A percentile compares a stretch with the other conserved stretches of the same genome.
Evolutionary conservation across 208 protist genomes (phyloP).

Genomic region (Acanthamoeba triangularis): DNA sequence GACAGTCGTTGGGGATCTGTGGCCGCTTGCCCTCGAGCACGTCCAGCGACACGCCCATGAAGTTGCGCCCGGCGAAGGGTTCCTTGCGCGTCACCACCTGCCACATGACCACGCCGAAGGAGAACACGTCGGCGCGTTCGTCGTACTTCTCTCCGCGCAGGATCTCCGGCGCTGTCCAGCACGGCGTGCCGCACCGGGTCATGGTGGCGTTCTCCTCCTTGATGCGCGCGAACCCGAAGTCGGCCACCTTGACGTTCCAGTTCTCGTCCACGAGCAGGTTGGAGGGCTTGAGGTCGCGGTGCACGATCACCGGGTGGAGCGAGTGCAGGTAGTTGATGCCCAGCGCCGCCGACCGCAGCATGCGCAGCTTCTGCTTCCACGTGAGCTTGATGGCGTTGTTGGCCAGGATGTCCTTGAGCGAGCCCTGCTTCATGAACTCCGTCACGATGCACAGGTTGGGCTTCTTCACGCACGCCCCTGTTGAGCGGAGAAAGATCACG

Average conservation of each 20-base stretch:
- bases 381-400: not conserved
- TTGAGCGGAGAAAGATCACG: too few species aligned
- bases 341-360: not conserved
- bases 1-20: not conserved
- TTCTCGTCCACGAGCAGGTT: slow-evolving; percentile 85
- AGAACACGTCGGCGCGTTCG: slow-evolving; percentile 40
- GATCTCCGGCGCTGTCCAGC: slow-evolving; percentile 66
- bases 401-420: not conserved
- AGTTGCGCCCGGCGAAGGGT: not conserved
- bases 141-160: slow-evolving; percentile 34
- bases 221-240: slow-evolving; percentile 75
- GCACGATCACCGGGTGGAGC: not conserved
- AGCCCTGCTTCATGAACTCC: slow-evolving; percentile 68
- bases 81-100: not conserved
- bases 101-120: slow-evolving; percentile 60
- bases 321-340: slow-evolving; percentile 24
- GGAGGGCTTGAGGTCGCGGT: not conserved
- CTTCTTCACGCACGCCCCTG: slow-evolving; percentile 44
- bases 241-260: slow-evolving; percentile 83
- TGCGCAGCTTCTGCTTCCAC: not conserved
- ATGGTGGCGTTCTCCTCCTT: slow-evolving; percentile 76
- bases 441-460: slow-evolving; percentile 74
- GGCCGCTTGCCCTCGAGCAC: not conserved
- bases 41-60: not conserved
- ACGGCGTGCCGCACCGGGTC: slow-evolving; percentile 71